phyloP scores from a whole-genome alignment of 768 basidiomycete genomes.

The Russula abietina region DNA sequence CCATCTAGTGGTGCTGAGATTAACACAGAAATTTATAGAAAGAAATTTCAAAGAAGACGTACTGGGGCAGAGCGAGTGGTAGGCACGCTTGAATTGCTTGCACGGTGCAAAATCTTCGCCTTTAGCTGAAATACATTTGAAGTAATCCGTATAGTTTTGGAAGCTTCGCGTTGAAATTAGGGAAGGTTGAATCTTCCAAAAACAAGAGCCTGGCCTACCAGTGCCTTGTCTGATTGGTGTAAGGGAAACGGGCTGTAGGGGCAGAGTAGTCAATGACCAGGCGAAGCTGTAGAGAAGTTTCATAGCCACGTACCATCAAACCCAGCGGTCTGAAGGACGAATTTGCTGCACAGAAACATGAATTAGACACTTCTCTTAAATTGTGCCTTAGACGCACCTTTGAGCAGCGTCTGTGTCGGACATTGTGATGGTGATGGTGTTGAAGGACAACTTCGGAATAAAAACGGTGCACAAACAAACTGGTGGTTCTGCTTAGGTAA shows the following conservation, averaged over 20 bases:
- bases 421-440: constrained; percentile 43
- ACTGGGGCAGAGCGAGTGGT: constrained; percentile 98
- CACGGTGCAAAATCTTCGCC: constrained; percentile 98
- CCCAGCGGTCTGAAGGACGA: constrained; percentile 87
- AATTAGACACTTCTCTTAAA: constrained; percentile 22
- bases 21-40: constrained; percentile 5
- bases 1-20: constrained; percentile 51
- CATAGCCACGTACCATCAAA: constrained; percentile 66
- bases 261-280: constrained; percentile 14
- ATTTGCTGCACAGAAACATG: constrained; percentile 49
- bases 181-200: not conserved
- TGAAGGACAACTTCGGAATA: constrained; percentile 32
- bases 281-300: constrained; percentile 2
- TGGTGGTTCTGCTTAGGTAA: constrained; percentile 14
- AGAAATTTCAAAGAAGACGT: constrained; percentile 35
- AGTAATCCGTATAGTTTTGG: constrained; percentile 98
- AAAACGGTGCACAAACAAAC: constrained; percentile 14
- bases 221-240: constrained; percentile 92
- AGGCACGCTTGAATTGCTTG: constrained; percentile 96
- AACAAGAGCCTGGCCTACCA: constrained; percentile 55
- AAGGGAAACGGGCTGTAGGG: constrained; percentile 72
- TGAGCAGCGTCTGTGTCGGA: constrained; percentile 47
- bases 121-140: constrained; percentile 95
- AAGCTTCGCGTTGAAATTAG: constrained; percentile 43
- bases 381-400: constrained; percentile 38